phyloP scores from a whole-genome alignment of 441 rosid species.

The Populus hybrid region DNA sequence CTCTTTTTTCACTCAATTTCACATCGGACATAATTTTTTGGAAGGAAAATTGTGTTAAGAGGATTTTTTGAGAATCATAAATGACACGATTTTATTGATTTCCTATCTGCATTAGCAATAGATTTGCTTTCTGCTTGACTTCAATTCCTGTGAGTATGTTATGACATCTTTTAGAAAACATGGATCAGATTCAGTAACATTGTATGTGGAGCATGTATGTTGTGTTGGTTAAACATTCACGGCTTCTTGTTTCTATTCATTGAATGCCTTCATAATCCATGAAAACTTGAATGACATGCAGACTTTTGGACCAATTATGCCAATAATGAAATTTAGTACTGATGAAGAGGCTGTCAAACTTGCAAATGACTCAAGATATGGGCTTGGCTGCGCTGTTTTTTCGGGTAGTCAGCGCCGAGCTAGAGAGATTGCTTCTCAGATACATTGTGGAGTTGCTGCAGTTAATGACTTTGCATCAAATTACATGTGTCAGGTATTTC shows the following conservation, averaged over 20 bases:
- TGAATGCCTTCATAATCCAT: background rate
- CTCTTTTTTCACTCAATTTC: background rate
- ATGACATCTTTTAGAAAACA: background rate
- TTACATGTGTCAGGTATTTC: constrained; percentile 91
- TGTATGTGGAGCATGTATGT: background rate
- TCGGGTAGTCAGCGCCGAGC: constrained; percentile 82
- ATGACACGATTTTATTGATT: background rate
- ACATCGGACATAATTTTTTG: too few species aligned
- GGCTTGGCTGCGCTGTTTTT: constrained; percentile 95
- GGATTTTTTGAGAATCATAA: constrained; percentile 3
- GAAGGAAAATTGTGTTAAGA: background rate
- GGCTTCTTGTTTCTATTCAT: background rate
- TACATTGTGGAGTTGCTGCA: constrained; percentile 89
- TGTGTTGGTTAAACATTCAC: background rate
- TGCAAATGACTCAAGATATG: constrained; percentile 90
- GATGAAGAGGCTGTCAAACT: constrained; percentile 88
- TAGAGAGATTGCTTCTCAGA: constrained; percentile 75
- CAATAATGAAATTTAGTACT: constrained; percentile 86
- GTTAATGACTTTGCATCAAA: constrained; percentile 88
- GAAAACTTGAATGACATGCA: constrained; percentile 31
- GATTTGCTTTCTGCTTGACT: too few species aligned
- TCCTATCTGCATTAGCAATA: too few species aligned
- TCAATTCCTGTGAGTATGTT: too few species aligned
- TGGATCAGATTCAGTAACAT: background rate
- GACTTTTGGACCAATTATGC: constrained; percentile 99